Percentiles rank a stretch among this genome's conserved stretches.
Conservation (phyloP, 192 early-diverging fungal species). For the Podila minutissima region DNA sequence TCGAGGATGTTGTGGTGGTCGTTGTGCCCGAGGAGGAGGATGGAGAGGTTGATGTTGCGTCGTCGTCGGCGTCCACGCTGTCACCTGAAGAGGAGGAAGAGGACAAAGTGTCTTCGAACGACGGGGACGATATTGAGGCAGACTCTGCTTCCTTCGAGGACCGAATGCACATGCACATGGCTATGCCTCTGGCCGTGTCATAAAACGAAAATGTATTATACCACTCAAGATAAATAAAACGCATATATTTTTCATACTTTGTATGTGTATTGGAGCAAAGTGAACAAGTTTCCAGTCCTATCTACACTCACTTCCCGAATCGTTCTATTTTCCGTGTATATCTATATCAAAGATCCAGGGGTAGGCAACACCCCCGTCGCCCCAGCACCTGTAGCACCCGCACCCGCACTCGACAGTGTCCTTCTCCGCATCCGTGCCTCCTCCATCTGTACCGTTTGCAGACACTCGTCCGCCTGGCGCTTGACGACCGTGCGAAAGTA, state of each 20-base stretch:
- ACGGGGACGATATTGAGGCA: neutral
- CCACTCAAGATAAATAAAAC: neutral
- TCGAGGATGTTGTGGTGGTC: neutral
- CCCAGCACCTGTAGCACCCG: too few relatives aligned
- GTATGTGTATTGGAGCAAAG: neutral
- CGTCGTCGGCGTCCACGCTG: neutral
- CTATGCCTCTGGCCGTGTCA: neutral
- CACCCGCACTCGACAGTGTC: too few relatives aligned
- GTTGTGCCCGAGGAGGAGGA: neutral
- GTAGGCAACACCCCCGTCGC: too few relatives aligned
- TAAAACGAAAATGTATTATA: neutral
- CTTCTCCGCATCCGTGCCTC: too few relatives aligned
- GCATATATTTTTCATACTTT: neutral
- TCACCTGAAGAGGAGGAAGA: neutral
- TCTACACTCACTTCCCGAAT: too few relatives aligned
- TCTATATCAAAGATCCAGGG: too few relatives aligned
- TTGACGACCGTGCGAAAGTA: slow-evolving; percentile 38
- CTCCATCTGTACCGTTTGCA: neutral
- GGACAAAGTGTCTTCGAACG: neutral
- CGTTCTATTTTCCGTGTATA: too few relatives aligned
- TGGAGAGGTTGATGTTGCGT: neutral
- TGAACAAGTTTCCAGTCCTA: too few relatives aligned
- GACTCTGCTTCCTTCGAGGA: neutral
- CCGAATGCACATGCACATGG: neutral
- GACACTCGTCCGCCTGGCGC: slow-evolving; percentile 27